Conservation (phyloP, 176 grass and related monocot species). For the Carex myosuroides region DNA sequence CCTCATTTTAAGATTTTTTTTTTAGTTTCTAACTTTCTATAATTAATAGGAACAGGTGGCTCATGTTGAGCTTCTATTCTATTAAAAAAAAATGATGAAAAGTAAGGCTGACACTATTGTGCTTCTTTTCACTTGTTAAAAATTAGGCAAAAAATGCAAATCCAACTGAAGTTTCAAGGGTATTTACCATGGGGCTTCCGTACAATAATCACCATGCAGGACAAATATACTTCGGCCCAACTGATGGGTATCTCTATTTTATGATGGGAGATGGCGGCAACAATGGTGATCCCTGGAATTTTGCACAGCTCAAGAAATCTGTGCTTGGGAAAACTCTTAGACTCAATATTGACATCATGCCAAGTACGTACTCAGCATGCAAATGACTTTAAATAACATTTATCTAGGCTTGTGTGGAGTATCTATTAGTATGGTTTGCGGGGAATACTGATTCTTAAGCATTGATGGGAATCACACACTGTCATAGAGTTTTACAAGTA, state of each 20-base stretch:
- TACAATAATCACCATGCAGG: conserved; percentile 72
- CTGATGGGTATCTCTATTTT: conserved; percentile 83
- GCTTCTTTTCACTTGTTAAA: neutral
- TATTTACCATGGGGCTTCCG: conserved; percentile 74
- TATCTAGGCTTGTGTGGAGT: neutral
- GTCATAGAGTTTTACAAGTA: neutral
- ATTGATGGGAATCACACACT: neutral
- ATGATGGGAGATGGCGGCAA: conserved; percentile 81
- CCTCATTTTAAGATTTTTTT: neutral
- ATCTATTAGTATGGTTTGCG: neutral
- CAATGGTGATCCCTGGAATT: conserved; percentile 83
- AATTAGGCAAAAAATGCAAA: conserved; percentile 50
- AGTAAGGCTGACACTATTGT: neutral
- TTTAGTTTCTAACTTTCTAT: no score
- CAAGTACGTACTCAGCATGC: conserved; percentile 32
- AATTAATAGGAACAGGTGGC: neutral
- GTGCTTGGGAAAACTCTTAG: conserved; percentile 72
- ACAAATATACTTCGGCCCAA: conserved; percentile 59
- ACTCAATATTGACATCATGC: conserved; percentile 52
- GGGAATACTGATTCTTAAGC: neutral
- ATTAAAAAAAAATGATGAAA: neutral
- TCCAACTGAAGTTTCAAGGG: conserved; percentile 54
- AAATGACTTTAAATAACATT: neutral
- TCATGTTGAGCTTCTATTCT: neutral
- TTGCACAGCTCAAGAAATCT: conserved; percentile 85